Evolutionary conservation across 2,329 filamentous ascomycete species (phyloP), one percentile per base, ranked within the genome.

Genomic region (Byssochlamys sp.): DNA sequence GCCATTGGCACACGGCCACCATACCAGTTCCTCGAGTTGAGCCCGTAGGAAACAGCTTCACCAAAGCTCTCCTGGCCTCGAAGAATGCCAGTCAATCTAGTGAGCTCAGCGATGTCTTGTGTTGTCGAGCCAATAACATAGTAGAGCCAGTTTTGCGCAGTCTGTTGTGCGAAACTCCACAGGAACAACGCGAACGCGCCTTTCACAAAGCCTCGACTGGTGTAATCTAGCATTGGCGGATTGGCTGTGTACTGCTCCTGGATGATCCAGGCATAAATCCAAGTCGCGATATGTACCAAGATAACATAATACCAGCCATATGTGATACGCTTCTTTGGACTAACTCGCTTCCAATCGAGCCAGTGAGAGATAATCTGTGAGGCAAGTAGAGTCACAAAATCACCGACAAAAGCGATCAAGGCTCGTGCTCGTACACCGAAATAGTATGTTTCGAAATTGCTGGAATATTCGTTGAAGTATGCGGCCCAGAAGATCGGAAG

Each of bases 81-180:
- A 3, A 78, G 61, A 19, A 77, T 73, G 52, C 75, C 76, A 5
- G 74, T 72, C 14, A 75, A 72, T 0, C 76, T 61, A 65, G 65
- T 65, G 2, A 71, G 61, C 60, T 84, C 80, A 0, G 79, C 80
- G 58, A 82, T 81, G 54, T 82, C 81, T 55, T 82, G 77, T 0
- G 80, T 82, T 70, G 77, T 82, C 4, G 77, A 81, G 0, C 80
- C 78, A 1, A 83, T 68, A 19, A 83, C 69, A 61, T 82, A 83
- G 60, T 83, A 83, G 0, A 83, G 70, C 78, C 78, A 82, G 56
- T 81, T 83, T 64, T 83, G 80, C 24, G 81, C 64, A 0, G 77
- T 71, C 62, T 83, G 80, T 2, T 78, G 71, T 1, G 79, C 70
- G 60, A 82, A 81, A 55, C 66, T 64, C 79, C 78, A 80, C 0